Percentiles rank a stretch among this genome's conserved stretches.
Evolutionary conservation across 352 stramenopile species (phyloP).

Genomic region (Globisporangium radiosum): DNA sequence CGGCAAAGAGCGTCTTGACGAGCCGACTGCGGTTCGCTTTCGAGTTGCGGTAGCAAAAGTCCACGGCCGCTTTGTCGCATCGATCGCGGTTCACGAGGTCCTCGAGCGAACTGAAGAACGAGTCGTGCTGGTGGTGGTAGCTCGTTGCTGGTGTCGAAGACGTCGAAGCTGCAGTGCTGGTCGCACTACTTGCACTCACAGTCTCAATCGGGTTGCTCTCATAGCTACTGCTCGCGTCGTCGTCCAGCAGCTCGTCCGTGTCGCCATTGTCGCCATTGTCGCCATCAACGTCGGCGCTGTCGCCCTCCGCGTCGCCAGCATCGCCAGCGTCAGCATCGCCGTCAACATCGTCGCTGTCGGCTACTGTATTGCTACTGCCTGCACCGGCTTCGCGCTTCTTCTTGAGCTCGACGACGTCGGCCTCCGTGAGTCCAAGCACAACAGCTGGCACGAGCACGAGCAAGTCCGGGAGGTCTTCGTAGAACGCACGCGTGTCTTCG

Average conservation of each 20-base stretch:
- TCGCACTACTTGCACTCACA: conserved; percentile 16
- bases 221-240: neutral
- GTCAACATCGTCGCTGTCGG: conserved; percentile 21
- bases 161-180: neutral
- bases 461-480: conserved; percentile 95
- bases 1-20: conserved; percentile 90
- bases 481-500: conserved; percentile 94
- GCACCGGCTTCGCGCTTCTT: conserved; percentile 64
- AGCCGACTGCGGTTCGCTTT: conserved; percentile 90
- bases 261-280: conserved; percentile 25
- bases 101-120: conserved; percentile 88
- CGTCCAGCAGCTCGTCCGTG: conserved; percentile 8
- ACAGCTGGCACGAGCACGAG: conserved; percentile 92
- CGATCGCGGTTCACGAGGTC: conserved; percentile 92
- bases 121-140: conserved; percentile 93
- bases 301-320: conserved; percentile 14
- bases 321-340: conserved; percentile 36
- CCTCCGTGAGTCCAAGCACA: conserved; percentile 89
- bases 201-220: conserved; percentile 13
- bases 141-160: conserved; percentile 16
- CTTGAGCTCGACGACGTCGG: conserved; percentile 78
- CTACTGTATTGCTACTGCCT: neutral
- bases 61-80: conserved; percentile 93
- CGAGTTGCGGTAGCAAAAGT: conserved; percentile 95
- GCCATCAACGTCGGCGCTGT: conserved; percentile 30